phyloP scores from a whole-genome alignment of 371 early-diverging fungal genomes.

The Chytridium lagenaria region DNA sequence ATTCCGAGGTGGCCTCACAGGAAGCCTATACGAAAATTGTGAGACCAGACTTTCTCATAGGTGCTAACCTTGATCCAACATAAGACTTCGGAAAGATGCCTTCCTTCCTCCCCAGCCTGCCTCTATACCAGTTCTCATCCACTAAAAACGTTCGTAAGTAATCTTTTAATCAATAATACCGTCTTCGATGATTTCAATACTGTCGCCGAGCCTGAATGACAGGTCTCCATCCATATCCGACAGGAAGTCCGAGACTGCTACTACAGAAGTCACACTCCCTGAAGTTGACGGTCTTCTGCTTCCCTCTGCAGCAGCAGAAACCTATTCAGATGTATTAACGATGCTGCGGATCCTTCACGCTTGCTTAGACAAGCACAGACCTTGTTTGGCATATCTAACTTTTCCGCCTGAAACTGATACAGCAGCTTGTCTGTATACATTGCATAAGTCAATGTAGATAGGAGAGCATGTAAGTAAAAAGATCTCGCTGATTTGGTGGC shows the following conservation, averaged over 20 bases:
- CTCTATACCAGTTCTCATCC: conserved; percentile 35
- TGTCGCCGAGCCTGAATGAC: conserved; percentile 28
- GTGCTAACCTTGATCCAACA: conserved; percentile 22
- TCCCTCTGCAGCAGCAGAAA: conserved; percentile 5
- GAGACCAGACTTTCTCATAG: neutral
- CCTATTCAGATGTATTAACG: neutral
- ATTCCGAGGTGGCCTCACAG: neutral
- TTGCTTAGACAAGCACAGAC: no score
- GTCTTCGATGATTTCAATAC: conserved; percentile 30
- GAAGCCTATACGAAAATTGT: neutral
- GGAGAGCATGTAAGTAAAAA: no score
- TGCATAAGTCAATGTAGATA: neutral
- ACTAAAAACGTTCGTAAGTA: no score
- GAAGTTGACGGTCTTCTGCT: neutral
- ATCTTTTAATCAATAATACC: no score
- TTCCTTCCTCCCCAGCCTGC: conserved; percentile 28
- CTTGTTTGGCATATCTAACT: conserved; percentile 13
- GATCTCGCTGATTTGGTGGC: no score
- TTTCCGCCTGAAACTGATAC: conserved; percentile 15
- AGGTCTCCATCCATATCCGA: conserved; percentile 31
- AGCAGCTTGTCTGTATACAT: conserved; percentile 13
- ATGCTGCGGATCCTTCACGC: no score
- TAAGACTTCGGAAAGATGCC: conserved; percentile 38
- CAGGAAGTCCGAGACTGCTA: conserved; percentile 23
- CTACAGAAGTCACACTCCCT: neutral